phyloP scores from a whole-genome alignment of 208 protist genomes.

The Blastocrithidia nonstop region DNA sequence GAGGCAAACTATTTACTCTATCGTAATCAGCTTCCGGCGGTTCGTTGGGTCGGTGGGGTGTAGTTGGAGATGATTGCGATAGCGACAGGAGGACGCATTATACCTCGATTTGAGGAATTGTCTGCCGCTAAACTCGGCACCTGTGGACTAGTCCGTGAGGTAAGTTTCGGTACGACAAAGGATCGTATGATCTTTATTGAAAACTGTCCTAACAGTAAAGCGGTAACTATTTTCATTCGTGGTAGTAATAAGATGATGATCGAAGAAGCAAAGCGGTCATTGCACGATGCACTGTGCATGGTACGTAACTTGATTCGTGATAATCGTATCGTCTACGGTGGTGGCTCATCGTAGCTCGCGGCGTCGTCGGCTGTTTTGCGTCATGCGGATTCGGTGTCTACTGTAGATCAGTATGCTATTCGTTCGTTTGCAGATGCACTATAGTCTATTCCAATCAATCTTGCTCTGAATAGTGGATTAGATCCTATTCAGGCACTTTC shows the following conservation, averaged over 20 bases:
- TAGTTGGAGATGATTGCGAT: conserved; percentile 99
- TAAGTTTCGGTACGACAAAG: conserved; percentile 94
- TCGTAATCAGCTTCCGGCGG: conserved; percentile 97
- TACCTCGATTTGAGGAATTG: conserved; percentile 98
- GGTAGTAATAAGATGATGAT: conserved; percentile 99
- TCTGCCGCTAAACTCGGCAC: conserved; percentile 93
- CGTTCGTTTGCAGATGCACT: conserved; percentile 98
- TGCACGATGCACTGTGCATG: conserved; percentile 99
- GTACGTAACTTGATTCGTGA: conserved; percentile 99
- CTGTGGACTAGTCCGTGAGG: conserved; percentile 79
- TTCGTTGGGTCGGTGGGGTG: conserved; percentile 99
- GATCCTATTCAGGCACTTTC: conserved; percentile 94
- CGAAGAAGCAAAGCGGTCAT: conserved; percentile 98
- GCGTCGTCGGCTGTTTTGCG: conserved; percentile 89
- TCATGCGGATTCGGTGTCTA: conserved; percentile 85
- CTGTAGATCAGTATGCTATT: conserved; percentile 98
- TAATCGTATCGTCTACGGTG: conserved; percentile 99
- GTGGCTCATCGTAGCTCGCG: conserved; percentile 98
- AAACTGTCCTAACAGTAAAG: conserved; percentile 95
- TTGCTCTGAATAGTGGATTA: conserved; percentile 98
- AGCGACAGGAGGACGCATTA: conserved; percentile 97
- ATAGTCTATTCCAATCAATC: conserved; percentile 96
- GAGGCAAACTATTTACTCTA: conserved; percentile 99
- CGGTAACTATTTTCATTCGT: conserved; percentile 99
- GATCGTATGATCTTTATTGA: conserved; percentile 99